Base-by-base conservation (phyloP, 495 filamentous ascomycete genomes). In the Lasiosphaeriaceae sp. region DNA sequence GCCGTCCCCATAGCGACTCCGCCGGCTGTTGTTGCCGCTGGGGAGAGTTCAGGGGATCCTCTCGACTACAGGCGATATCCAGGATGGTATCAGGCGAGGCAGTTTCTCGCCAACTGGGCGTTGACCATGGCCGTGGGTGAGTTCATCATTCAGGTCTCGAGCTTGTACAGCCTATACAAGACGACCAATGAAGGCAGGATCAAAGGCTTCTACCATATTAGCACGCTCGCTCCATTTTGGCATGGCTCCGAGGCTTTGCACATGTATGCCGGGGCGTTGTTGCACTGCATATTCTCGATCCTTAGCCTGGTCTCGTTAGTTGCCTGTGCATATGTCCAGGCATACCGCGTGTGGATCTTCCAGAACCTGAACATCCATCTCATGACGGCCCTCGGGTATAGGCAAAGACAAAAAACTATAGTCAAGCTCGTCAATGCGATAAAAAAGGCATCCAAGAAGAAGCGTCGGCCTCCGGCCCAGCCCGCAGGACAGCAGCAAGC, bases 211-310 rank as follows among this genome's bases (percentile, higher is more conserved):
- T 55, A 35, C 44, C 7, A 12, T 8, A 23, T 12, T n/a, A 26
- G 34, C 26, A 17, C 16, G 31, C 44, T 55, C 9, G 6, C 31
- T 14, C 52, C 52, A 11, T 55, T 17, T 20, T 48, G 26, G 41
- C 43, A 20, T 14, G 52, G 52, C 14, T 21, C 14, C 7, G 26
- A 31, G 11, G 52, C 52, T 14, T 19, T 48, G 43, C n/a, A 14
- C 14, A 55, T 55, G 52, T 55, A 55, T 43, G 52, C 14, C 23
- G 52, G 52, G 3, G 52, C 52, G 14, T n/a, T 55, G 8, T 3
- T 48, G 41, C 52, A 55, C 26, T 34, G 20, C n/a, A 37, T 39
- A 12, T 21, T 55, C 12, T 16, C 44, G 17, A 47, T 9, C 2
- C 26, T 39, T 11, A 48, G 20, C 16, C 16, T 23, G 23, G 7